Conservation (phyloP, 768 basidiomycete species). For the Amanita jacksonii region DNA sequence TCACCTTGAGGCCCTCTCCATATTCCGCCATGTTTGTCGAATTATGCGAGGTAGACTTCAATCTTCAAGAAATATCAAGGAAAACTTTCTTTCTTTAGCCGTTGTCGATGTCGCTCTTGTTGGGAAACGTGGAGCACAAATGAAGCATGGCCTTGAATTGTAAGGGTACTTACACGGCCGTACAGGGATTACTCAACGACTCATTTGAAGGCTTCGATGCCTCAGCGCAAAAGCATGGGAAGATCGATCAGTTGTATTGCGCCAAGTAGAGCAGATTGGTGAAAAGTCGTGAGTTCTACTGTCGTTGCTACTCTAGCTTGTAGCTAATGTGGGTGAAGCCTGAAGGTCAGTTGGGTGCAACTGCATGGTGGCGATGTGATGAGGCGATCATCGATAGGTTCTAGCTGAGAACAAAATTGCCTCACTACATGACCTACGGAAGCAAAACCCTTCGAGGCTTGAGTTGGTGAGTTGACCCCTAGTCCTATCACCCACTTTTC, state of each 20-base stretch:
- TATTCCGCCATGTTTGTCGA: slow-evolving; percentile 71
- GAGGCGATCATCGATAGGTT: slow-evolving; percentile 33
- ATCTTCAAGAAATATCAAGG: background rate
- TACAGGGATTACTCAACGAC: background rate
- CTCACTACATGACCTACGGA: slow-evolving; percentile 45
- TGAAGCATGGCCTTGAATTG: slow-evolving; percentile 72
- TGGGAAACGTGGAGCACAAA: slow-evolving; percentile 52
- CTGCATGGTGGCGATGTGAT: background rate
- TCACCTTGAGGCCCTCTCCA: slow-evolving; percentile 52
- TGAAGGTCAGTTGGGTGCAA: background rate
- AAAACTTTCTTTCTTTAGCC: slow-evolving; percentile 16
- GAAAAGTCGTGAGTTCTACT: slow-evolving; percentile 68
- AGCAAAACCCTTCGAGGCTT: slow-evolving; percentile 48
- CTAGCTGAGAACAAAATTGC: slow-evolving; percentile 67
- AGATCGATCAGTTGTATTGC: slow-evolving; percentile 70
- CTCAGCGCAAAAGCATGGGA: slow-evolving; percentile 89
- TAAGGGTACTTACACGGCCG: slow-evolving; percentile 23
- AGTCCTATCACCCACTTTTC: background rate
- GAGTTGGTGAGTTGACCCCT: slow-evolving; percentile 41
- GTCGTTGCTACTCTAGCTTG: too few species aligned
- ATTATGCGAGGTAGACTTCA: slow-evolving; percentile 57
- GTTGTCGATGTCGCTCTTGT: slow-evolving; percentile 69
- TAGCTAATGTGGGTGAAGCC: background rate
- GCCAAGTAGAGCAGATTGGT: slow-evolving; percentile 86
- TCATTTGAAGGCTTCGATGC: slow-evolving; percentile 52